Conservation (phyloP, 805 yeast species). For the Starmerella bacillaris region DNA sequence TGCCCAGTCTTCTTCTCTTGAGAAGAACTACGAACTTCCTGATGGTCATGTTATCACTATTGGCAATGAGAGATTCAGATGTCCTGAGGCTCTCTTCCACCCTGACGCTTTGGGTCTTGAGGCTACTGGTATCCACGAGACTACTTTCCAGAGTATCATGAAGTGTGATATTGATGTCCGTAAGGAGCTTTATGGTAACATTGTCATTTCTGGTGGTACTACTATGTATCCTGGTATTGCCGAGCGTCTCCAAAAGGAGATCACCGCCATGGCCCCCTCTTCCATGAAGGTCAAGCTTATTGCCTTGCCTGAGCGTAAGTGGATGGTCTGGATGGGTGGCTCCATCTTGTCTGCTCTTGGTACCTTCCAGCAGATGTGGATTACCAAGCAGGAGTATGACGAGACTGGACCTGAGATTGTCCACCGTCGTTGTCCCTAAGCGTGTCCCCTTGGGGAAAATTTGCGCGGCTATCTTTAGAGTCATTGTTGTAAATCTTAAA, state of each 20-base stretch:
- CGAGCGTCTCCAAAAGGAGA: slow-evolving; percentile 99
- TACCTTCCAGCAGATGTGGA: slow-evolving; percentile 99
- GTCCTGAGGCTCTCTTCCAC: slow-evolving; percentile 99
- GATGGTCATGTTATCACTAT: slow-evolving; percentile 99
- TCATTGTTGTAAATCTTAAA: too few species aligned
- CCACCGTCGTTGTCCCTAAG: slow-evolving; percentile 84
- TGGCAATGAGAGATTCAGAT: slow-evolving; percentile 99
- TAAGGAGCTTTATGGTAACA: slow-evolving; percentile 97
- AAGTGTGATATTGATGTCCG: slow-evolving; percentile 99
- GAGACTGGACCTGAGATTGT: slow-evolving; percentile 99
- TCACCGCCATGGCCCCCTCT: slow-evolving; percentile 97
- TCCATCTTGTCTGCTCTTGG: slow-evolving; percentile 95
- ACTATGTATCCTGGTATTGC: slow-evolving; percentile 99
- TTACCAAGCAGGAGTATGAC: slow-evolving; percentile 99
- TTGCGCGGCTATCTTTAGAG: too few species aligned
- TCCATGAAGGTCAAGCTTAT: slow-evolving; percentile 98
- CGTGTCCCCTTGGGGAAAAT: too few species aligned
- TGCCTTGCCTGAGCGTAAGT: slow-evolving; percentile 99
- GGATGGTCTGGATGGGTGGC: slow-evolving; percentile 99
- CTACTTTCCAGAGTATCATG: slow-evolving; percentile 84
- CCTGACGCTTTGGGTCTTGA: slow-evolving; percentile 81
- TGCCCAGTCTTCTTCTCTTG: slow-evolving; percentile 92
- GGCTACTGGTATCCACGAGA: slow-evolving; percentile 98
- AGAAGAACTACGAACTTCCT: slow-evolving; percentile 97
- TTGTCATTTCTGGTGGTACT: slow-evolving; percentile 99